These are phyloP conservation scores for Nothophaeocryptopus gaeumannii DNA, from an alignment of 2,329 filamentous ascomycete species.

Conservation along the genomic window DNA sequence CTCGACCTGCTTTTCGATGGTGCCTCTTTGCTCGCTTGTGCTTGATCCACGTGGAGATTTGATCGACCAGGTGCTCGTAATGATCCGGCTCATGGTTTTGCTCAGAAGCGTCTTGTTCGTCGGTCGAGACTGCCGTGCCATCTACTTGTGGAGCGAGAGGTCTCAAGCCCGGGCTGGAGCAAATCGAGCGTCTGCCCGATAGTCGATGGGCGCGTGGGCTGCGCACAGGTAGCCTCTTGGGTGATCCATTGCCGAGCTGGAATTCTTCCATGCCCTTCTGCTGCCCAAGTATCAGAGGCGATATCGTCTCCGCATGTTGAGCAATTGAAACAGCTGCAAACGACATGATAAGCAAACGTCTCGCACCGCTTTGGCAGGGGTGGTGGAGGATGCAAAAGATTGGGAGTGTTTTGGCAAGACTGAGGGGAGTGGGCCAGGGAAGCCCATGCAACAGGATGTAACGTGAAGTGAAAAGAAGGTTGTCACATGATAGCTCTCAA, in stretches of 20 bases:
- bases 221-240: constrained; percentile 39
- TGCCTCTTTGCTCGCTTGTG: constrained; percentile 70
- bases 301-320: constrained; percentile 44
- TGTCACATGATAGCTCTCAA: background rate
- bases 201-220: constrained; percentile 39
- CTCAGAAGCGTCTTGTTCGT: constrained; percentile 13
- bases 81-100: constrained; percentile 15
- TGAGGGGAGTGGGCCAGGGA: no score
- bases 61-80: constrained; percentile 44
- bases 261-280: constrained; percentile 45
- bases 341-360: constrained; percentile 17
- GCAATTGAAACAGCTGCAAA: constrained; percentile 47
- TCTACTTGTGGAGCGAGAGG: constrained; percentile 14
- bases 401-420: no score
- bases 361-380: background rate
- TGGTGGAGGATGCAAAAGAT: background rate
- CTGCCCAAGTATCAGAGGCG: constrained; percentile 46
- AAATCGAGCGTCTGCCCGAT: constrained; percentile 40
- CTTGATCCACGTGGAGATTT: constrained; percentile 80
- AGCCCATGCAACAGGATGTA: no score
- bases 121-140: constrained; percentile 8
- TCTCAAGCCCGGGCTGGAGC: constrained; percentile 23
- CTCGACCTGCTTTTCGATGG: constrained; percentile 37
- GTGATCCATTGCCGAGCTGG: constrained; percentile 36
- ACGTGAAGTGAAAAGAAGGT: background rate